These are phyloP conservation scores for Trypanosoma cruzi DNA, from an alignment of 208 protist genomes.

Conservation along the genomic window DNA sequence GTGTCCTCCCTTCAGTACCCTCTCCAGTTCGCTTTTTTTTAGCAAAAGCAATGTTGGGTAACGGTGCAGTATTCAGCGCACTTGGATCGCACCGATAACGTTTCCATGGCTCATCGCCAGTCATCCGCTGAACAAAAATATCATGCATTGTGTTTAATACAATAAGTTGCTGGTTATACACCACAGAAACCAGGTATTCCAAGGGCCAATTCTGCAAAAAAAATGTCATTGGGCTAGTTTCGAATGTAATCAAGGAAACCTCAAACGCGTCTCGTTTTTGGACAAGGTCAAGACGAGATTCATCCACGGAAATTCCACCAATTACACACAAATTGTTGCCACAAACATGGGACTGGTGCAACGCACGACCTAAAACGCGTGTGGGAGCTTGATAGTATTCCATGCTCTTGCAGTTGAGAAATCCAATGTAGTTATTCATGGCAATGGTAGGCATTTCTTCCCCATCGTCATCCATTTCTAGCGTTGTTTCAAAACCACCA, in stretches of 20 bases:
- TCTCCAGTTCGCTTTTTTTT: neutral
- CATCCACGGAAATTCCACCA: slow-evolving; percentile 15
- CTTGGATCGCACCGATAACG: slow-evolving; percentile 10
- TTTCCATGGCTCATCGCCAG: slow-evolving; percentile 2
- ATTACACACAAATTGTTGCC: slow-evolving; percentile 12
- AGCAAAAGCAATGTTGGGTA: neutral
- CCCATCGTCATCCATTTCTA: slow-evolving; percentile 1
- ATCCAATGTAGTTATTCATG: slow-evolving; percentile 11
- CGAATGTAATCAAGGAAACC: slow-evolving; percentile 19
- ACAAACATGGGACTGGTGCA: slow-evolving; percentile 20
- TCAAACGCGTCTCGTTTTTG: slow-evolving; percentile 3
- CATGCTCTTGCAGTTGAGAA: slow-evolving; percentile 18
- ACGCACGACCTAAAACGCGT: slow-evolving; percentile 6
- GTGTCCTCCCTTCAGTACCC: neutral
- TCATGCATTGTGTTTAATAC: slow-evolving; percentile 15
- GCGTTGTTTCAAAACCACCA: slow-evolving; percentile 21
- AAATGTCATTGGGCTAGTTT: slow-evolving; percentile 13
- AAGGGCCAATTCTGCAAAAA: slow-evolving; percentile 19
- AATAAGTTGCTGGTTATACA: slow-evolving; percentile 24
- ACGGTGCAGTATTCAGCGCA: neutral
- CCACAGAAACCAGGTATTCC: neutral
- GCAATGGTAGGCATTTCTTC: slow-evolving; percentile 13
- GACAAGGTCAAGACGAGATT: slow-evolving; percentile 9
- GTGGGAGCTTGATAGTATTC: slow-evolving; percentile 8
- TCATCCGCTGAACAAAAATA: slow-evolving; percentile 9